phyloP scores from a whole-genome alignment of 345 rosid species.

The Heritiera fomes region DNA sequence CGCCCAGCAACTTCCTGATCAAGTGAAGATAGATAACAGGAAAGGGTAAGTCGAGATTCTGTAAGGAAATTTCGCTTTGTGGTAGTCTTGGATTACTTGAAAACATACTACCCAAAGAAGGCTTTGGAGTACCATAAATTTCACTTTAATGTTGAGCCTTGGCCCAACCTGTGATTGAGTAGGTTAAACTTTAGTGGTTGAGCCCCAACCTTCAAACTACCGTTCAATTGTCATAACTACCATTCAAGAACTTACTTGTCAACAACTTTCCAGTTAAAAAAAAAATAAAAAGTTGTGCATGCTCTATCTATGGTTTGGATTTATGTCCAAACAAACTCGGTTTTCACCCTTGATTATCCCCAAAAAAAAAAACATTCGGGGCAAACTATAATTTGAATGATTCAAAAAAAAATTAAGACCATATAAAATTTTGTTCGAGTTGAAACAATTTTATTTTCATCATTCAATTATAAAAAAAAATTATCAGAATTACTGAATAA shows the following conservation, averaged over 20 bases:
- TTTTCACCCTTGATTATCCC: no score
- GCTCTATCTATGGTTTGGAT: no score
- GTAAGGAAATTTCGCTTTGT: not conserved
- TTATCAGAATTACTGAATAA: no score
- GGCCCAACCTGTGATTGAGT: not conserved
- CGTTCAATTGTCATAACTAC: not conserved
- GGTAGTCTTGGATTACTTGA: not conserved
- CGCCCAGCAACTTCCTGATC: conserved; percentile 99
- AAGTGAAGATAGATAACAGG: not conserved
- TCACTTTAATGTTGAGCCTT: not conserved
- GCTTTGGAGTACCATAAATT: not conserved
- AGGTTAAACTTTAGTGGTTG: no score
- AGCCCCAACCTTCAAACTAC: not conserved
- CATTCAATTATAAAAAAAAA: not conserved
- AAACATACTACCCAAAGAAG: not conserved
- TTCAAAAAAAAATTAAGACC: no score
- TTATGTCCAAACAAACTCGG: no score
- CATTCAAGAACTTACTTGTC: not conserved
- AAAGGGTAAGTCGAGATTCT: not conserved
- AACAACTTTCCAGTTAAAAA: no score
- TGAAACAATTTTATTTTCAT: no score
- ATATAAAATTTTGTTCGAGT: no score
- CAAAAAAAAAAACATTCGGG: no score
- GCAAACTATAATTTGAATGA: no score
- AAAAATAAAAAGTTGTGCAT: no score